Base-by-base conservation (phyloP, 176 grass and related monocot genomes). In the Triticum urartu region DNA sequence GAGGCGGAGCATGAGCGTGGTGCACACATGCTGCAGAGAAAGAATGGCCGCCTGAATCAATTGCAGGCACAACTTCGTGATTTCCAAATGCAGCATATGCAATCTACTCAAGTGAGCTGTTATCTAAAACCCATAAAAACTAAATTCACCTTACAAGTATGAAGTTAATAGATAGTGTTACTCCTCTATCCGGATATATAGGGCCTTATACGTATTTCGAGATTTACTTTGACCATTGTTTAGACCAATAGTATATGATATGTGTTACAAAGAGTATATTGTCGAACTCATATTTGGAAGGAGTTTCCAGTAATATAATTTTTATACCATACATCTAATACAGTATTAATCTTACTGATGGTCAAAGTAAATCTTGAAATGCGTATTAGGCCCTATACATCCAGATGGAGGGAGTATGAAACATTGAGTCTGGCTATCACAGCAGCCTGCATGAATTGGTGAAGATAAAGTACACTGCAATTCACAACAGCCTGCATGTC, bases 1-100 rank as follows among this genome's bases (percentile, higher is more conserved):
- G 81, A 95, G 77, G 87, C 79, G 81, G 95, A 92, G 81, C 75
- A 89, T 86, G 83, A 75, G 60, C 91, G 91, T 64, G 91, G 88
- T 84, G 61, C 12, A 39, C 88, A 77, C 58, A 48, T 88, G 64
- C 66, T 91, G 30, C 67, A 90, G 33, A 92, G 84, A 81, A 86
- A 94, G 91, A 85, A 77, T 40, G 35, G 52, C 9, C 91, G 86
- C 36, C 42, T 91, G 82, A 92, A 79, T 71, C 84, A 86, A 62
- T 90, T 98, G 84, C 77, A 98, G 85, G 81, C 64, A 52, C 95
- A 95, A 91, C 67, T 94, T 86, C 78, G 76, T 86, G 95, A 98
- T 88, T 81, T 95, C 81, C 64, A 82, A 75, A 82, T 81, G 18
- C 88, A 92, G 45, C 84, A 93, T 88, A 86, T 90, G 70, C 86